Evolutionary conservation across 768 basidiomycete genomes (phyloP).

Genomic region (Strobilomyces confusus): DNA sequence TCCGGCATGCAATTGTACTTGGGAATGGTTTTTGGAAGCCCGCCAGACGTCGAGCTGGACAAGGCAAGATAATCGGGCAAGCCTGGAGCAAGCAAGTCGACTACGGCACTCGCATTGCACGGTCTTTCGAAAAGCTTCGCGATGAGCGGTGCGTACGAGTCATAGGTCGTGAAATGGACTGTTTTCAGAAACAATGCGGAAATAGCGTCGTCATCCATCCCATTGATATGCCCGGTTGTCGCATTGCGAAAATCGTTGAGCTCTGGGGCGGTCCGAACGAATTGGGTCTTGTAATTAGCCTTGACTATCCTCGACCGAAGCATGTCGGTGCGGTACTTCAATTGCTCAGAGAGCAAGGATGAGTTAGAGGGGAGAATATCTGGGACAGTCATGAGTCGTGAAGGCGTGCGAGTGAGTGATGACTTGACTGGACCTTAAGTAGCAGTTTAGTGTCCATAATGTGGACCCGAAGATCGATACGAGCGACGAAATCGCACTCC

Average conservation of each 20-base stretch:
- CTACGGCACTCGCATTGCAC: neutral
- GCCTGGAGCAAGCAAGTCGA: slow-evolving; percentile 12
- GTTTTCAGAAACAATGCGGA: slow-evolving; percentile 7
- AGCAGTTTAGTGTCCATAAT: too few relatives aligned
- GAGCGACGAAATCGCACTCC: too few relatives aligned
- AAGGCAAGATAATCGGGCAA: slow-evolving; percentile 13
- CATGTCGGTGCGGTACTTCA: neutral
- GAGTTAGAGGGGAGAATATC: neutral
- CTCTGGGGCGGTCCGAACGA: neutral
- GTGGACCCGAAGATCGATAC: too few relatives aligned
- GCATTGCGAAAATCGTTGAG: slow-evolving; percentile 1
- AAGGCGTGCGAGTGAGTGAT: neutral
- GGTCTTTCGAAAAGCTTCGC: neutral
- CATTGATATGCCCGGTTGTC: neutral
- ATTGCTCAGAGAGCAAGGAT: neutral
- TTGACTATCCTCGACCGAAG: neutral
- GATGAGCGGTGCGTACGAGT: slow-evolving; percentile 7
- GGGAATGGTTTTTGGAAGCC: slow-evolving; percentile 10
- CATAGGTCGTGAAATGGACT: slow-evolving; percentile 13
- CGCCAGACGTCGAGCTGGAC: slow-evolving; percentile 18
- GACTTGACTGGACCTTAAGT: too few relatives aligned
- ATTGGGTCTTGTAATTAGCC: slow-evolving; percentile 1
- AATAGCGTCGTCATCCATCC: neutral
- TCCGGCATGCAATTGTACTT: slow-evolving; percentile 4
- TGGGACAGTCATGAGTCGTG: neutral